Conservation (phyloP, 2,329 filamentous ascomycete species). For the Paecilomyces dactylethromorphus region DNA sequence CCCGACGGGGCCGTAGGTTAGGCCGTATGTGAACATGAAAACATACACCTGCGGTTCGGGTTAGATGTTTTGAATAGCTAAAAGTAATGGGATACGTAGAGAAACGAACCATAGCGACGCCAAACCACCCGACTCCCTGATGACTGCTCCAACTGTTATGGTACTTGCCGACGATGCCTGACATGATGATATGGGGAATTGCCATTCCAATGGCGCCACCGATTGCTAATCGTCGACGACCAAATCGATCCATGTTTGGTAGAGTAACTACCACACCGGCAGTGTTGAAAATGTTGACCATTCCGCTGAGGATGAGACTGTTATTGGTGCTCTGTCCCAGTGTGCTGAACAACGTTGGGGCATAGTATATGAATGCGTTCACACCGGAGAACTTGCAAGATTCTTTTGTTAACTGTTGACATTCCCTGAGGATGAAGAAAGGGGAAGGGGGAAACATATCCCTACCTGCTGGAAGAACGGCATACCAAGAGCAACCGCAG, state of each 20-base stretch:
- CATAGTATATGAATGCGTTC: not conserved
- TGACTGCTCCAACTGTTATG: not conserved
- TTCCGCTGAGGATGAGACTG: not conserved
- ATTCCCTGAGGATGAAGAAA: no score
- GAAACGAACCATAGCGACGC: not conserved
- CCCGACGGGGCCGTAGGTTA: slow-evolving; percentile 21
- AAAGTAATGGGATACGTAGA: not conserved
- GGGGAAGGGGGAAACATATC: not conserved
- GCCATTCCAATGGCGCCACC: not conserved
- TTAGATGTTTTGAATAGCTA: not conserved
- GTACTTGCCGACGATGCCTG: not conserved
- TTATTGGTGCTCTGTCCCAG: not conserved
- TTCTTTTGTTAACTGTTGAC: no score
- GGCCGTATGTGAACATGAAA: slow-evolving; percentile 4
- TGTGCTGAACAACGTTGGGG: not conserved
- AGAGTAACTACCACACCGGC: not conserved
- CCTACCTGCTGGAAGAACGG: not conserved
- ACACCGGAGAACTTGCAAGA: not conserved
- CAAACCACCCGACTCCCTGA: not conserved
- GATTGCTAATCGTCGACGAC: not conserved
- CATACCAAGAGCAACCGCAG: not conserved
- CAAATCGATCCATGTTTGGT: not conserved
- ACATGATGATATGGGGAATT: not conserved
- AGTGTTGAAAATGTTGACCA: not conserved
- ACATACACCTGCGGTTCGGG: not conserved